Conservation (phyloP, 2,329 filamentous ascomycete genomes). For the Fusarium citri region DNA sequence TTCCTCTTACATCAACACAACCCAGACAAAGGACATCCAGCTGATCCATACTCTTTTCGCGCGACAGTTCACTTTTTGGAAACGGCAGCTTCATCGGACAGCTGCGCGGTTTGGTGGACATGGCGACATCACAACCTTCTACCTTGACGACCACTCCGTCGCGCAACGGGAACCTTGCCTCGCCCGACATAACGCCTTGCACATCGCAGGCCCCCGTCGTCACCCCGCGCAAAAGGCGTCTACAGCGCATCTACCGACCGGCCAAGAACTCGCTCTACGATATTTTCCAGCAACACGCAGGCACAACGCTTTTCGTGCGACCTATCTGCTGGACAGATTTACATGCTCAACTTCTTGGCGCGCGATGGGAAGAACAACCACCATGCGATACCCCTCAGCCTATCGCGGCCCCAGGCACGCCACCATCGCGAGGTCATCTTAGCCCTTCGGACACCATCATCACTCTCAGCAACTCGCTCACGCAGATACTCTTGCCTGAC, state of each 20-base stretch:
- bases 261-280: constrained; percentile 64
- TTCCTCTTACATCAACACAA: constrained; percentile 5
- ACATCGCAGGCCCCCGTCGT: constrained; percentile 42
- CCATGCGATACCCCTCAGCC: constrained; percentile 58
- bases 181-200: constrained; percentile 41
- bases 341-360: constrained; percentile 61
- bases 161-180: constrained; percentile 15
- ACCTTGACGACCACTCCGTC: constrained; percentile 18
- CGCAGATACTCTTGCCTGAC: constrained; percentile 55
- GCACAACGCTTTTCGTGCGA: constrained; percentile 61
- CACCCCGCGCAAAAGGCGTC: constrained; percentile 42
- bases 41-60: constrained; percentile 17
- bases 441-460: constrained; percentile 57
- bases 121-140: constrained; percentile 40
- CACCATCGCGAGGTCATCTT: constrained; percentile 52
- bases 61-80: constrained; percentile 41
- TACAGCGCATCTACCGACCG: constrained; percentile 53
- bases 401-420: constrained; percentile 46
- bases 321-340: constrained; percentile 68
- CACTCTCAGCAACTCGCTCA: constrained; percentile 57
- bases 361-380: constrained; percentile 58
- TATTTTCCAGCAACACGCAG: constrained; percentile 61
- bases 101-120: constrained; percentile 48
- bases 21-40: constrained; percentile 4
- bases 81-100: constrained; percentile 46